These are phyloP conservation scores for Clathrospora elynae DNA, from an alignment of 2,329 filamentous ascomycete species.

Conservation along the genomic window DNA sequence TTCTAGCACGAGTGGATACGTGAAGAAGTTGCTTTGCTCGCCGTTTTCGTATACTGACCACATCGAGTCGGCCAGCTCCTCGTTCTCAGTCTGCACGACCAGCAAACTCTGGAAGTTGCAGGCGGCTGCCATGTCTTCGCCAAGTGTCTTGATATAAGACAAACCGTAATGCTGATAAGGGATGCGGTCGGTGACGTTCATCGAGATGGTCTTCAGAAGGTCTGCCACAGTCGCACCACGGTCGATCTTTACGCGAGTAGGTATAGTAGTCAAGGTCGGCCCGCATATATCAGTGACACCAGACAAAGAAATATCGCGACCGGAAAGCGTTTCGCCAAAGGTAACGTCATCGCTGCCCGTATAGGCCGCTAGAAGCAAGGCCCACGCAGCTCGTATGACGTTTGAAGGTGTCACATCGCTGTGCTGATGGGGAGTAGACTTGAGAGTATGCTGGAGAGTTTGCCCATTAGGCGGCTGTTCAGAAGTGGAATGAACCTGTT, in stretches of 20 bases:
- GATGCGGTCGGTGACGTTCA: conserved; percentile 34
- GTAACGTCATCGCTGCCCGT: conserved; percentile 29
- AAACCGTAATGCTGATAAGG: conserved; percentile 48
- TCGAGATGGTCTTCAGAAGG: conserved; percentile 28
- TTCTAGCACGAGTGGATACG: conserved; percentile 41
- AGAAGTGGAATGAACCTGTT: conserved; percentile 26
- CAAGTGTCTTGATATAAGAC: conserved; percentile 49
- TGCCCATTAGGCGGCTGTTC: conserved; percentile 30
- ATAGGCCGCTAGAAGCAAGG: conserved; percentile 28
- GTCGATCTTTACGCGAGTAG: conserved; percentile 42
- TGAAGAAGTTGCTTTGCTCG: conserved; percentile 41
- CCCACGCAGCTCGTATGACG: conserved; percentile 30
- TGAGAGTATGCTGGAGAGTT: conserved; percentile 30
- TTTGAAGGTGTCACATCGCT: conserved; percentile 40
- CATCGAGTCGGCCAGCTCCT: conserved; percentile 29
- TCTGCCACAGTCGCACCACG: conserved; percentile 29
- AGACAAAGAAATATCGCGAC: conserved; percentile 42
- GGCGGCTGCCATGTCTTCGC: conserved; percentile 60
- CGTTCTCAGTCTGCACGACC: conserved; percentile 55
- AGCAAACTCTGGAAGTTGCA: conserved; percentile 63
- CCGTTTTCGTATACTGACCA: conserved; percentile 38
- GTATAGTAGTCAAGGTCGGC: conserved; percentile 49
- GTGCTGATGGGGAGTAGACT: conserved; percentile 27
- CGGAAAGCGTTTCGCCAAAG: conserved; percentile 41
- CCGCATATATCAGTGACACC: conserved; percentile 46